Percentiles rank a stretch among this genome's conserved stretches.
Conservation (phyloP, 2,329 filamentous ascomycete genomes). For the Alternaria metachromatica region DNA sequence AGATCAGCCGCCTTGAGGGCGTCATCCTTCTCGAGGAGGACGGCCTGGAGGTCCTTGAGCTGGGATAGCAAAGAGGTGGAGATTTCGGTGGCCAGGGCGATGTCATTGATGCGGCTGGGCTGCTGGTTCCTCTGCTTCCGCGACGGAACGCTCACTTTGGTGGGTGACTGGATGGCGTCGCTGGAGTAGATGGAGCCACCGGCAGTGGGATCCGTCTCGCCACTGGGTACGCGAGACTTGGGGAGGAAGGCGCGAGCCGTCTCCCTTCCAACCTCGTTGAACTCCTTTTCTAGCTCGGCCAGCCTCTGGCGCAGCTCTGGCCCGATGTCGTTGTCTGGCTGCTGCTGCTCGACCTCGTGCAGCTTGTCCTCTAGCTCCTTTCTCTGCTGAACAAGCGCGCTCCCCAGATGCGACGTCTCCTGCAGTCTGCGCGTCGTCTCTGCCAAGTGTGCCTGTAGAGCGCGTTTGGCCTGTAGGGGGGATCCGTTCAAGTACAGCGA, state of each 20-base stretch:
- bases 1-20: constrained; percentile 75
- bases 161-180: constrained; percentile 83
- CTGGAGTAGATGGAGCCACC: constrained; percentile 69
- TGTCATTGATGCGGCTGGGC: constrained; percentile 87
- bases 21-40: constrained; percentile 88
- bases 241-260: constrained; percentile 89
- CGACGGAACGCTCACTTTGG: constrained; percentile 85
- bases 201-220: constrained; percentile 41
- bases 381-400: constrained; percentile 84
- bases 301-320: constrained; percentile 84
- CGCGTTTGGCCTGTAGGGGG: constrained; percentile 84
- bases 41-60: constrained; percentile 84
- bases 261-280: constrained; percentile 90
- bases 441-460: constrained; percentile 86
- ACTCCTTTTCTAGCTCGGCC: constrained; percentile 88
- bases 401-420: constrained; percentile 88
- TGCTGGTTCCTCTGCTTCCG: constrained; percentile 91
- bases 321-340: constrained; percentile 74
- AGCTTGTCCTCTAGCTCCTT: constrained; percentile 81
- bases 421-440: constrained; percentile 92
- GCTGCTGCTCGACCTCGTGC: constrained; percentile 80
- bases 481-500: constrained; percentile 78
- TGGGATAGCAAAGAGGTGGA: constrained; percentile 94
- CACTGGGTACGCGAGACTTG: constrained; percentile 75
- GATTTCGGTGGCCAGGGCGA: constrained; percentile 98